Conservation (phyloP, 192 early-diverging fungal genomes). For the Entomortierella chlamydospora region DNA sequence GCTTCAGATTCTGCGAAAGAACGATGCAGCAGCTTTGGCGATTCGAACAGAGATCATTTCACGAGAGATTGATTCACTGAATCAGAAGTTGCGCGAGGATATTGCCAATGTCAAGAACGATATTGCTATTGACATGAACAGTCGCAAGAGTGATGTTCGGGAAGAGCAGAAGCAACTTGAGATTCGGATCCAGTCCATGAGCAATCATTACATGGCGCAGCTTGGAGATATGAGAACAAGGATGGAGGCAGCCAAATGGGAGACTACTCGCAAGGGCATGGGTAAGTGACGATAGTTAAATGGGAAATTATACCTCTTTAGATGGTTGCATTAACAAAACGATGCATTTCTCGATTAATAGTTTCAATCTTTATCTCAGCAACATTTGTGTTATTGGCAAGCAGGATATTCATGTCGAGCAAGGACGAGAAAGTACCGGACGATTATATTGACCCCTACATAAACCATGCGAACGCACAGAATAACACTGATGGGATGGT, state of each 20-base stretch:
- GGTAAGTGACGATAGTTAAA: too few species aligned
- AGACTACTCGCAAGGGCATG: slow-evolving; percentile 83
- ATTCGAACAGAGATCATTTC: slow-evolving; percentile 78
- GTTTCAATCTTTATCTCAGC: slow-evolving; percentile 50
- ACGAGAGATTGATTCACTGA: slow-evolving; percentile 83
- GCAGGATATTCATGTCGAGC: slow-evolving; percentile 47
- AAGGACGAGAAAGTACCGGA: slow-evolving; percentile 41
- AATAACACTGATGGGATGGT: slow-evolving; percentile 46
- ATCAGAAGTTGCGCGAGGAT: slow-evolving; percentile 81
- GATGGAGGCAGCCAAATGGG: slow-evolving; percentile 90
- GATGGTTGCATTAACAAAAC: too few species aligned
- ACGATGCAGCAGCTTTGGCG: slow-evolving; percentile 79
- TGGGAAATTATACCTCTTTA: too few species aligned
- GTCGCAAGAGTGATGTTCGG: slow-evolving; percentile 84
- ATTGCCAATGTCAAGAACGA: slow-evolving; percentile 82
- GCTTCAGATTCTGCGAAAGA: slow-evolving; percentile 78
- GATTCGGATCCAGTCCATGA: slow-evolving; percentile 83
- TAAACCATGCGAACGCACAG: slow-evolving; percentile 46
- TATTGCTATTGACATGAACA: slow-evolving; percentile 92
- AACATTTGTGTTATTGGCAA: slow-evolving; percentile 39
- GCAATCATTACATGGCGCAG: slow-evolving; percentile 86
- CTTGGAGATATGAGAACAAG: slow-evolving; percentile 87
- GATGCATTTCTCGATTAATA: too few species aligned
- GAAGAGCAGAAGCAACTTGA: slow-evolving; percentile 84
- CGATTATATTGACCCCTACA: slow-evolving; percentile 51